A percentile compares a stretch with the other conserved stretches of the same genome.
phyloP scores from a whole-genome alignment of 2,329 filamentous ascomycete species.

The Colletotrichum sojae region DNA sequence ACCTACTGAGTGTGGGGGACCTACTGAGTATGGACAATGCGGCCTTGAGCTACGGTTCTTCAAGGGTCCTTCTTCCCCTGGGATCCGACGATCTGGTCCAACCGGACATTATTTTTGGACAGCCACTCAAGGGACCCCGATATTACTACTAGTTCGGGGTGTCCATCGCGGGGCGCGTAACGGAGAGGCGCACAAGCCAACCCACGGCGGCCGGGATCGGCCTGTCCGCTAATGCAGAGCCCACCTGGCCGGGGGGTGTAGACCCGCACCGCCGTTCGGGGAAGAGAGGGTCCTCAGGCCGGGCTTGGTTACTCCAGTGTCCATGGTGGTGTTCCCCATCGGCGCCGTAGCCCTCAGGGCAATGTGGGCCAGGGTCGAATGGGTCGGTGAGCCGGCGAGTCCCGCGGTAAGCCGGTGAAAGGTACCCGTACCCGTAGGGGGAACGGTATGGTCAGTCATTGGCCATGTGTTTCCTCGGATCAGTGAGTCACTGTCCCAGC shows the following conservation, averaged over 20 bases:
- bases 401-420: too few species aligned
- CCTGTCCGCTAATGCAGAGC: conserved; percentile 5
- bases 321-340: too few species aligned
- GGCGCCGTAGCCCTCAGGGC: too few species aligned
- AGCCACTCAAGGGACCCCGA: background rate
- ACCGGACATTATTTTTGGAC: background rate
- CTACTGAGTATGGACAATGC: too few species aligned
- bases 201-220: background rate
- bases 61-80: conserved; percentile 1
- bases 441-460: too few species aligned
- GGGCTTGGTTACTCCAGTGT: conserved; percentile 3
- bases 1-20: too few species aligned
- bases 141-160: too few species aligned
- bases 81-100: conserved; percentile 6
- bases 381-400: too few species aligned
- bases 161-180: background rate
- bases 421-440: too few species aligned
- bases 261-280: conserved; percentile 7
- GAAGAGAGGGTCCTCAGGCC: background rate
- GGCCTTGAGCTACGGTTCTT: background rate
- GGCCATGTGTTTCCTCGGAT: too few species aligned
- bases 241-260: background rate
- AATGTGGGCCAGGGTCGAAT: too few species aligned
- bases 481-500: too few species aligned
- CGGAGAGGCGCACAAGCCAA: background rate